Base-by-base conservation (phyloP, 192 early-diverging fungal species). In the Entomortierella parvispora region DNA sequence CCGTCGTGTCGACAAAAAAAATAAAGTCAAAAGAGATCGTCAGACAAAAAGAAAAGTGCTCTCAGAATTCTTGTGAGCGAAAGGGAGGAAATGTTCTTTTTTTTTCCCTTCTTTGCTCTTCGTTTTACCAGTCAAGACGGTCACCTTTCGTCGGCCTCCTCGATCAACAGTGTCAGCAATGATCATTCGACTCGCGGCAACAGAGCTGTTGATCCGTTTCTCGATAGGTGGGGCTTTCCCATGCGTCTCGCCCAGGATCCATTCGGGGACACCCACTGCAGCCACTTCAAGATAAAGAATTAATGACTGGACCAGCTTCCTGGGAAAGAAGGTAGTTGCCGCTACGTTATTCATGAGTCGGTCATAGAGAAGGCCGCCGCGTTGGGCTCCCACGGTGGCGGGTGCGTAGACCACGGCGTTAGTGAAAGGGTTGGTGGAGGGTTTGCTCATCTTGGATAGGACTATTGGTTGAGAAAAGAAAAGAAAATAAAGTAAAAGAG, bases 121-220 rank as follows among this genome's bases (percentile, higher is more conserved):
- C n/a, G n/a, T n/a, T 11, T 32, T 71, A 64, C 74, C 74, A 29
- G 74, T 77, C 40, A 68, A n/a, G 2, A 77, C 60, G 4, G 66
- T 65, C 1, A 68, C 66, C 26, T 68, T 77, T 20, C 65, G 60
- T 68, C 66, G 23, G 12, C 48, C 74, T 14, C 74, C 74, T 10
- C 26, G 49, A 3, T 53, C 33, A 4, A 77, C 60, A 9, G 60
- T 40, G 5, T 68, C 60, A 2, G 45, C 48, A 6, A 64, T 68
- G 18, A 46, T 25, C 22, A 57, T 0, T 14, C 55, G 44, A 28
- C 74, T 77, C 23, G 74, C 49, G 0, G 60, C 74, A 29, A 77
- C 58, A 0, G 65, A 68, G 12, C 47, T 63, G 4, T 34, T 61
- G 37, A 77, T 62, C 31, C 74, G 45, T 53, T 68, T 68, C 7